phyloP scores from a whole-genome alignment of 2,329 filamentous ascomycete genomes.

The Aspergillus sp. region DNA sequence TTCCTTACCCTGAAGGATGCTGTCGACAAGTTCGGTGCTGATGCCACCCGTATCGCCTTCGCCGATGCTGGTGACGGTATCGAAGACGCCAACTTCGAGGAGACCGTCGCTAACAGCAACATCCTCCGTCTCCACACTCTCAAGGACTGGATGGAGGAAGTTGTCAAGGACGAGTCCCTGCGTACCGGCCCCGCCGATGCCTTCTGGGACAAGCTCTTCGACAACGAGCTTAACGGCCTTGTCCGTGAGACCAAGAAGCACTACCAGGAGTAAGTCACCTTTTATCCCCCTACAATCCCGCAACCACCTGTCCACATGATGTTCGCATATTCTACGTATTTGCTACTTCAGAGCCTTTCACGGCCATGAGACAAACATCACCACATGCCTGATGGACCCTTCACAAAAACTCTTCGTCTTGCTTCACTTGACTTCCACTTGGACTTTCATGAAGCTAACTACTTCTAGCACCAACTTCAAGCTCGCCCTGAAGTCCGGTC shows the following conservation, averaged over 20 bases:
- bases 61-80: slow-evolving; percentile 94
- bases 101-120: slow-evolving; percentile 87
- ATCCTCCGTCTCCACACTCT: slow-evolving; percentile 82
- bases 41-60: slow-evolving; percentile 86
- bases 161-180: slow-evolving; percentile 71
- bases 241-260: slow-evolving; percentile 76
- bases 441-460: slow-evolving; percentile 17
- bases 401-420: not conserved
- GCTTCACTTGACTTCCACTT: not conserved
- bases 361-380: slow-evolving; percentile 92
- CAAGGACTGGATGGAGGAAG: slow-evolving; percentile 90
- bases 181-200: slow-evolving; percentile 72
- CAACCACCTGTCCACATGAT: not conserved
- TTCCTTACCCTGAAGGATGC: slow-evolving; percentile 89
- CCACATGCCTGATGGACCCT: not conserved
- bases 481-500: slow-evolving; percentile 78
- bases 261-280: slow-evolving; percentile 63
- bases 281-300: not conserved
- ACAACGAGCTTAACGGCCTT: slow-evolving; percentile 86
- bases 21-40: slow-evolving; percentile 89
- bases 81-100: slow-evolving; percentile 95
- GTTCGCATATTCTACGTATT: slow-evolving; percentile 72
- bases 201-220: slow-evolving; percentile 86
- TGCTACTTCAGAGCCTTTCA: slow-evolving; percentile 99
- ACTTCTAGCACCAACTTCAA: slow-evolving; percentile 69